Evolutionary conservation across 306 rosid genomes (phyloP).

Genomic region (Fragaria iinumae): DNA sequence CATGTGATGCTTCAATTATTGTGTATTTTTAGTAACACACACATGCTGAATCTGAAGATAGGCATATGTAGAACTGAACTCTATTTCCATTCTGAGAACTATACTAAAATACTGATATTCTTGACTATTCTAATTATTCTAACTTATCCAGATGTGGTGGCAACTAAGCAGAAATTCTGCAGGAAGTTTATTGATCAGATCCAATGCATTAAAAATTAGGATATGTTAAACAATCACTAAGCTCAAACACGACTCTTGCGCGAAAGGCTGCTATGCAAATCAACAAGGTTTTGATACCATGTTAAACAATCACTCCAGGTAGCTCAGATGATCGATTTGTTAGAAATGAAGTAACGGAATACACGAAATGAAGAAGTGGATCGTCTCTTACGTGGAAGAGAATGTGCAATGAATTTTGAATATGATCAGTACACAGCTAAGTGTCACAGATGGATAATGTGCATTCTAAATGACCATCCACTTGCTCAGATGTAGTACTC

Average conservation of each 20-base stretch:
- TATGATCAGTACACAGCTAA: not conserved
- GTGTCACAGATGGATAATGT: not conserved
- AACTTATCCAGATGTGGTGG: slow-evolving; percentile 5
- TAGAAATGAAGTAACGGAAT: not conserved
- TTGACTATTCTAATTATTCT: not conserved
- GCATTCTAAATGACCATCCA: not conserved
- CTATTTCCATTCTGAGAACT: not conserved
- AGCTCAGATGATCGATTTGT: not conserved
- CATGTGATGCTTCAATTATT: not conserved
- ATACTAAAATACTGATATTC: not conserved
- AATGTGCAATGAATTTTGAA: not conserved
- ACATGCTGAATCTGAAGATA: not conserved
- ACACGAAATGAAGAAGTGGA: not conserved
- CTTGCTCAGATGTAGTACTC: not conserved
- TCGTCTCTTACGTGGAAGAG: not conserved
- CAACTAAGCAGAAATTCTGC: not conserved
- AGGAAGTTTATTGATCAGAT: not conserved
- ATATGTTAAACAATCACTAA: not conserved
- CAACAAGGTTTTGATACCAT: not conserved
- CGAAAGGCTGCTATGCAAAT: not conserved
- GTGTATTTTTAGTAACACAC: not conserved
- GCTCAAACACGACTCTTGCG: not conserved
- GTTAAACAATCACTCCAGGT: not conserved
- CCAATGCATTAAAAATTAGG: not conserved
- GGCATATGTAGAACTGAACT: not conserved